Evolutionary conservation across 495 filamentous ascomycete genomes (phyloP), one percentile per base, ranked within the genome.

Genomic region (Hyaloscypha hepaticicola): DNA sequence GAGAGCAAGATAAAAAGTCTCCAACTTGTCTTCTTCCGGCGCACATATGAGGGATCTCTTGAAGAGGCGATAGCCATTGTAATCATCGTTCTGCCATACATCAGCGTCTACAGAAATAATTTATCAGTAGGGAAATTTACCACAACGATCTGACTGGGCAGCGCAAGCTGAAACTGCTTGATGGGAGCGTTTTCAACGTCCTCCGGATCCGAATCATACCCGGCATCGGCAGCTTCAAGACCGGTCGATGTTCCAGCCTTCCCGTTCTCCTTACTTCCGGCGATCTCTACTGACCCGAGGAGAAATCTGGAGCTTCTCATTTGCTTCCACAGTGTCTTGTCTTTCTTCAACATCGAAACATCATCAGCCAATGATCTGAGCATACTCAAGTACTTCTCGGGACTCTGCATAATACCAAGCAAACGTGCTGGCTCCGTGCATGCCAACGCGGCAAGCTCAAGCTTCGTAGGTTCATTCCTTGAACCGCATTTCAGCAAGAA

Each of bases 401-500:
- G 80, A 64, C 86, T 89, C 64, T 91, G 86, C 65, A 98, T 83
- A 24, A 88, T 81, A 26, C 90, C 86, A 24, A 95, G 84, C 28
- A 98, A 77, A 55, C 87, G 82, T 2, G 88, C 89, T 6, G 95
- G 94, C 70, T 96, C 91, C 62, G 80, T 81, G 29, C 89, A 90
- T 33, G 94, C 79, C 72, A 93, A 83, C 11, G 83, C 79, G 3
- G 93, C 93, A 70, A 99, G 81, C 74, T 99, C 95, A 14, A 79
- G 72, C 60, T 88, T 93, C 2, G 87, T 96, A 0, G 96, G 96
- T 72, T 98, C 94, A 58, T 85, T 83, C 72, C 94, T 97, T 4
- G 92, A 92, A 2, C 96, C 96, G 61, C 91, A 89, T 57, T 88
- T 88, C 68, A 92, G 80, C 6, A 99, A 79, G 71, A 99, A 98